phyloP scores from a whole-genome alignment of 306 rosid genomes.

The Ammopiptanthus mongolicus region DNA sequence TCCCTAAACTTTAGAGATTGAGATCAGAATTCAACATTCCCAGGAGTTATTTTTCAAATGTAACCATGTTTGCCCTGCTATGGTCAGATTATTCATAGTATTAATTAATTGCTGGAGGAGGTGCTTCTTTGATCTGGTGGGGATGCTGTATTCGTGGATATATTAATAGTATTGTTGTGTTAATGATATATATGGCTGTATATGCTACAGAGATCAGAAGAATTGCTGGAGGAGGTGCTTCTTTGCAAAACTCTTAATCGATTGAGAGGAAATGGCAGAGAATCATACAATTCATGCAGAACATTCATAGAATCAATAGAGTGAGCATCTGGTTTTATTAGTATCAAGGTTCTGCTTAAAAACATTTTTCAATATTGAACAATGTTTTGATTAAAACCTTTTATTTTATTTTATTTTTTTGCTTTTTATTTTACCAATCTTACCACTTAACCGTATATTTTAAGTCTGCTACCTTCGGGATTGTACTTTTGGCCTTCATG shows the following conservation, averaged over 20 bases:
- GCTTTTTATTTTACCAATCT: background rate
- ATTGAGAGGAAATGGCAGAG: slow-evolving; percentile 44
- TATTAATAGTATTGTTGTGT: slow-evolving; percentile 6
- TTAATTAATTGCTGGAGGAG: too few species aligned
- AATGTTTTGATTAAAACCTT: background rate
- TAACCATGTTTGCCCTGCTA: background rate
- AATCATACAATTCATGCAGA: slow-evolving; percentile 50
- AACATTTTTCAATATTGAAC: background rate
- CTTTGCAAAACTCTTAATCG: slow-evolving; percentile 81
- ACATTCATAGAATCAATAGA: slow-evolving; percentile 72
- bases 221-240: slow-evolving; percentile 85
- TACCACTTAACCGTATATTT: background rate
- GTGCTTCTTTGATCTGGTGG: too few species aligned
- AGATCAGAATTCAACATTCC: too few species aligned
- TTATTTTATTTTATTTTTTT: background rate
- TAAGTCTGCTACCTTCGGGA: background rate
- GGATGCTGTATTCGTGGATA: background rate
- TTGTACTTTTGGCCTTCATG: background rate
- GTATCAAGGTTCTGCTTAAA: slow-evolving; percentile 11
- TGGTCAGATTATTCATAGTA: background rate
- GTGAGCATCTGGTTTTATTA: slow-evolving; percentile 39
- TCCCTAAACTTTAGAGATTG: background rate
- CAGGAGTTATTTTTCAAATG: background rate
- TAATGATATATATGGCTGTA: slow-evolving; percentile 10
- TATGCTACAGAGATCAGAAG: slow-evolving; percentile 68